Evolutionary conservation across 768 basidiomycete species (phyloP), one percentile per base, ranked within the genome.

Genomic region (Nidularia sp.): DNA sequence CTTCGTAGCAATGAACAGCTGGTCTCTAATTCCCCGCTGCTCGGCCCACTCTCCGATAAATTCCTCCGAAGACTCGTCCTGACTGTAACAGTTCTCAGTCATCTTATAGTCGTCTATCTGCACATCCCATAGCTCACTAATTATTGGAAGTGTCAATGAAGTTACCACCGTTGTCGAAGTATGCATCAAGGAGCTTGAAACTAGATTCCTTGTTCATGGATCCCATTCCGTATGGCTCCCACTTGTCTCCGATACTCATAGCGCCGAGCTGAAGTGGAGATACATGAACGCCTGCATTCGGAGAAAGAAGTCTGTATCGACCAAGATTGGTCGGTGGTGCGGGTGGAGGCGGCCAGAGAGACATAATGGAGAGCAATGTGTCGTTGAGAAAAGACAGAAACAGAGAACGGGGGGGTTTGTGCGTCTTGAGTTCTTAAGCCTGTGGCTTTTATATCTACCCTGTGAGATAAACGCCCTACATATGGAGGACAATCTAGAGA

Each of bases 11-110:
- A 79, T 68, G 49, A 79, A 72, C n/a, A 81, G 66, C 54, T 77
- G 73, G 51, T 79, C 75, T 12, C 79, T 66, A 43, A 71, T 73
- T 0, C 66, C 68, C 13, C 76, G 65, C 34, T 63, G 53, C 54
- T 75, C 70, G 52, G 73, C 71, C 78, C 25, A 29, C 25, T 29
- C 25, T 29, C 25, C 25, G 25, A 29, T 29, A 29, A 29, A 29
- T 29, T 29, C 78, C 58, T 86, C 83, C 5, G 78, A 80, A 33
- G 71, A 61, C 53, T 77, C 80, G 50, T 80, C 73, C 55, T 84
- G 79, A 48, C 73, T 77, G 29, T 34, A 18, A 47, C 36, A 39
- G 29, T 34, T 29, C 25, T 29, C 25, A 29, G 36, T 55, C 55
- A 36, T 66, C 66, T 75, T 75, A 52, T 12, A 5, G 3, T 41